Evolutionary conservation across 768 basidiomycete genomes (phyloP).

Genomic region (Pleurotus tuoliensis): DNA sequence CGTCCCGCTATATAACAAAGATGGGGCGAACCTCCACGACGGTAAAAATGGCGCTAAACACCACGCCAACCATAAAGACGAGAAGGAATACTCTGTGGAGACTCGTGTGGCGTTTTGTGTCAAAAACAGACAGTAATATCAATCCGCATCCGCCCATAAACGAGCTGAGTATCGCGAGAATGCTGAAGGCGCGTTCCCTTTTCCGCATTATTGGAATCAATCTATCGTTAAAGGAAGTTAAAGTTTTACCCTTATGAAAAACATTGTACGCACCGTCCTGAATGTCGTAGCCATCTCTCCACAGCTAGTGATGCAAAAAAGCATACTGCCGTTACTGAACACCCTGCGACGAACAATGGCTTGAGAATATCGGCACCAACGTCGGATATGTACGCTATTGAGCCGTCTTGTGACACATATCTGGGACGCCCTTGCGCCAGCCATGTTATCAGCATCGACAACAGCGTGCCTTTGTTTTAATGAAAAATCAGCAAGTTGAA

Average conservation of each 20-base stretch:
- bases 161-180: conserved; percentile 57
- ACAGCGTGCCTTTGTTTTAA: conserved; percentile 55
- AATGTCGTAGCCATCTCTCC: conserved; percentile 64
- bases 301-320: conserved; percentile 59
- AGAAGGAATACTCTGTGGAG: conserved; percentile 62
- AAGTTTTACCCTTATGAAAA: background rate
- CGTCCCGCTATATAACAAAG: background rate
- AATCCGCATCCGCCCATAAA: conserved; percentile 63
- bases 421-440: conserved; percentile 58
- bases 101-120: conserved; percentile 50
- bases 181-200: conserved; percentile 50
- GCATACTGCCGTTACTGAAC: conserved; percentile 54
- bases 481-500: background rate
- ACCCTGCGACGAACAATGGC: conserved; percentile 69
- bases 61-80: conserved; percentile 71
- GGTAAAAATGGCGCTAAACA: conserved; percentile 70
- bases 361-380: conserved; percentile 71
- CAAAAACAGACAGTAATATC: conserved; percentile 67
- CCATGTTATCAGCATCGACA: conserved; percentile 73
- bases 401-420: conserved; percentile 51
- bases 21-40: conserved; percentile 51
- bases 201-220: conserved; percentile 56
- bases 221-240: conserved; percentile 27
- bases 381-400: conserved; percentile 75
- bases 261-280: conserved; percentile 43